Conservation (phyloP, 352 stramenopile species). For the Phytophthora cryptogea region DNA sequence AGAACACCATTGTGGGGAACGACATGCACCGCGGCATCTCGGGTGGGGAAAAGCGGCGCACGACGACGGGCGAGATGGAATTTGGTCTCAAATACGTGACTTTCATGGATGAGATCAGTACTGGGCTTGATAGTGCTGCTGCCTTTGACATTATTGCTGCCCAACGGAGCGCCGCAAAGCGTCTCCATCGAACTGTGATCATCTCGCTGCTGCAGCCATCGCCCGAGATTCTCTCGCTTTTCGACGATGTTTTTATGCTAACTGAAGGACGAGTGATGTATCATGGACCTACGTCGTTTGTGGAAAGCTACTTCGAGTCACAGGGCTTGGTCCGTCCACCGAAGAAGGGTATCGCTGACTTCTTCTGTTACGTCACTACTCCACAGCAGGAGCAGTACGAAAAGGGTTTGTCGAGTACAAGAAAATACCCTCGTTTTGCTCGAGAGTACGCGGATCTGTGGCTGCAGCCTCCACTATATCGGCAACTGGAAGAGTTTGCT, state of each 20-base stretch:
- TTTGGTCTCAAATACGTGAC: slow-evolving; percentile 69
- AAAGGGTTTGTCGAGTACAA: slow-evolving; percentile 3
- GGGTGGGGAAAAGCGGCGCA: slow-evolving; percentile 85
- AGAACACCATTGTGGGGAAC: slow-evolving; percentile 20
- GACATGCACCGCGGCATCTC: slow-evolving; percentile 45
- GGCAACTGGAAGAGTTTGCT: background rate
- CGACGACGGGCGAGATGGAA: slow-evolving; percentile 85
- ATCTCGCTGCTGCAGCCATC: slow-evolving; percentile 20
- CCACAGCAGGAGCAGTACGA: slow-evolving; percentile 14
- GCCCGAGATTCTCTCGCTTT: slow-evolving; percentile 16
- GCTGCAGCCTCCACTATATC: background rate
- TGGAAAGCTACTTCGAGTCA: slow-evolving; percentile 17
- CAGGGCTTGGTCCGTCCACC: slow-evolving; percentile 11
- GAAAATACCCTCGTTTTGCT: background rate
- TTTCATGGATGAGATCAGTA: slow-evolving; percentile 25
- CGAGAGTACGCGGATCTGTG: slow-evolving; percentile 6
- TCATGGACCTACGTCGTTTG: slow-evolving; percentile 10
- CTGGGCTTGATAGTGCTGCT: slow-evolving; percentile 19
- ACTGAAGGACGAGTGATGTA: slow-evolving; percentile 13
- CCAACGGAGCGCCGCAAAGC: slow-evolving; percentile 12
- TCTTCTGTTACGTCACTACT: slow-evolving; percentile 18
- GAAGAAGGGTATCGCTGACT: slow-evolving; percentile 15
- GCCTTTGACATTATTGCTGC: slow-evolving; percentile 19
- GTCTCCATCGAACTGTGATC: slow-evolving; percentile 16
- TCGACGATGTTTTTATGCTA: slow-evolving; percentile 11